phyloP scores from a whole-genome alignment of 495 filamentous ascomycete species.

The Aspergillus panamensis region DNA sequence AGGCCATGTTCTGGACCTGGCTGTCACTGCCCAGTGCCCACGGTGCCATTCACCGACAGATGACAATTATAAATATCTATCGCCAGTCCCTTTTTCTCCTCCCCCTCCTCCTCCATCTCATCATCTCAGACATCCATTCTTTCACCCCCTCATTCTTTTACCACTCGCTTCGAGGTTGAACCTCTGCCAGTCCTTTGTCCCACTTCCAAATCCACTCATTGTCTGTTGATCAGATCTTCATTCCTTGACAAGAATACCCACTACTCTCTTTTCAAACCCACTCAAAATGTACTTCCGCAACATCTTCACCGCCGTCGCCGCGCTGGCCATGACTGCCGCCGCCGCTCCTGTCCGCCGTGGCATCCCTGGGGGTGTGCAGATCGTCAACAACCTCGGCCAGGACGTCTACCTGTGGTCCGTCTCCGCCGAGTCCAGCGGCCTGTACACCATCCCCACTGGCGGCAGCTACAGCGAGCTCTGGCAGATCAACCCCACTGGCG shows the following conservation, averaged over 20 bases:
- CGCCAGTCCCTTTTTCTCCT: too few species aligned
- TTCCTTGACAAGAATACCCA: constrained; percentile 5
- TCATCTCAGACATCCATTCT: too few species aligned
- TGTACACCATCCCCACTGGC: constrained; percentile 31
- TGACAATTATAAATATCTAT: too few species aligned
- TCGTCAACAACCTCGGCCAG: constrained; percentile 31
- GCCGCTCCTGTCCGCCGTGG: background rate
- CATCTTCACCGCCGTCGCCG: constrained; percentile 1
- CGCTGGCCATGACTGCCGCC: constrained; percentile 8
- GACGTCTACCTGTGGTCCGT: constrained; percentile 45
- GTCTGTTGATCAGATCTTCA: constrained; percentile 16
- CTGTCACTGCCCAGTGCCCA: too few species aligned
- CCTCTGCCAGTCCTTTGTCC: constrained; percentile 13
- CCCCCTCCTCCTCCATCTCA: too few species aligned
- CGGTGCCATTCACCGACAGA: too few species aligned
- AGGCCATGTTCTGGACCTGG: too few species aligned
- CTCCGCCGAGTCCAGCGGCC: constrained; percentile 24
- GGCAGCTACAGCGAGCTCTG: constrained; percentile 37
- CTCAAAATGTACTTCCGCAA: constrained; percentile 14
- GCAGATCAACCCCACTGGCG: constrained; percentile 38
- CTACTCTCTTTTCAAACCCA: background rate
- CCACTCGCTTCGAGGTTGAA: constrained; percentile 14
- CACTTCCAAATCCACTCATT: constrained; percentile 8
- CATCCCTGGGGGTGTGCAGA: constrained; percentile 15
- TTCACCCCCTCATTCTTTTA: background rate